phyloP scores from a whole-genome alignment of 352 stramenopile species.

The Globisporangium heterothallicum region DNA sequence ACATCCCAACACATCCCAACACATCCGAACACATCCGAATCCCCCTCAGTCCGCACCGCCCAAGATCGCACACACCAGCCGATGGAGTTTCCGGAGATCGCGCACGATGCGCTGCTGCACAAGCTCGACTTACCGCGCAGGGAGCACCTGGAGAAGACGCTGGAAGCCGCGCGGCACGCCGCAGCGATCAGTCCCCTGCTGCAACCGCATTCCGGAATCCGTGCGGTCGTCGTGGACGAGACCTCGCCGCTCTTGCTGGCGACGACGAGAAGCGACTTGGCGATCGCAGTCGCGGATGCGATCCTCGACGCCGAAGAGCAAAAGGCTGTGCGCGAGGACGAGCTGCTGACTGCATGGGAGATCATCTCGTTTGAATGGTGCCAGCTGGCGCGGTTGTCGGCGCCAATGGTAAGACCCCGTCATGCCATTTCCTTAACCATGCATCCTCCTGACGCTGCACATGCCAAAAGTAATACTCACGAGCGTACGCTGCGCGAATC shows the following conservation, averaged over 20 bases:
- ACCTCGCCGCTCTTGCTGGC: conserved; percentile 22
- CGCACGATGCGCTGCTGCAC: conserved; percentile 24
- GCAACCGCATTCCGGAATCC: conserved; percentile 8
- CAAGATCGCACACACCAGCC: too few species aligned
- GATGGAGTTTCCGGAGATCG: conserved; percentile 26
- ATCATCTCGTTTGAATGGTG: conserved; percentile 16
- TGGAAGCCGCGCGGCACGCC: conserved; percentile 15
- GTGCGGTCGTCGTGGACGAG: conserved; percentile 10
- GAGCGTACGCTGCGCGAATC: neutral
- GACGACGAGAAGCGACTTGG: neutral
- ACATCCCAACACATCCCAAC: too few species aligned
- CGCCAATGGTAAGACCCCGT: conserved; percentile 19
- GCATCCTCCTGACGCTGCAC: too few species aligned
- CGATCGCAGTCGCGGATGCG: conserved; percentile 17
- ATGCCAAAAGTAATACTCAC: too few species aligned
- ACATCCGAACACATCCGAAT: too few species aligned
- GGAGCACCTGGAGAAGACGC: conserved; percentile 18
- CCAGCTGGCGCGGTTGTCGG: conserved; percentile 12
- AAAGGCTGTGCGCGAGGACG: conserved; percentile 20
- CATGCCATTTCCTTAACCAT: too few species aligned
- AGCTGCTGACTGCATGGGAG: conserved; percentile 10
- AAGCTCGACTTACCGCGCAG: conserved; percentile 25
- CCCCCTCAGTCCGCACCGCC: too few species aligned
- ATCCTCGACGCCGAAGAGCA: conserved; percentile 22
- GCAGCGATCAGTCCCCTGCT: neutral